phyloP scores from a whole-genome alignment of 805 yeast genomes.

The Candida taoyuanica region DNA sequence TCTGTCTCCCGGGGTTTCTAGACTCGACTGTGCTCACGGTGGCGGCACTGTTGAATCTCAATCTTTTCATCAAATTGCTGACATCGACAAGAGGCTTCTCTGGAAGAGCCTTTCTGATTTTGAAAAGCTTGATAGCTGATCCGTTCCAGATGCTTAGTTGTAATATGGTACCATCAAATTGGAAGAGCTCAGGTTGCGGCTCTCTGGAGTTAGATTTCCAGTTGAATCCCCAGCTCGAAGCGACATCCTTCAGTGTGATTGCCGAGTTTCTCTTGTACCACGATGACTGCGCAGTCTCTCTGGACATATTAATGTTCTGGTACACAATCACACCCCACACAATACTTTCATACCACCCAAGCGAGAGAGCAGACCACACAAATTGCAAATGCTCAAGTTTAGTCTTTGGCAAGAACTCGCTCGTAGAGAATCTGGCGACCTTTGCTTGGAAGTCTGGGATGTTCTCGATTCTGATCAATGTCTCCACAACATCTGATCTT shows the following conservation, averaged over 20 bases:
- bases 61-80: conserved; percentile 35
- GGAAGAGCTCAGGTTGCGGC: conserved; percentile 8
- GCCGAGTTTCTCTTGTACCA: conserved; percentile 27
- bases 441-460: conserved; percentile 29
- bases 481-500: conserved; percentile 26
- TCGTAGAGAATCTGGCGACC: conserved; percentile 22
- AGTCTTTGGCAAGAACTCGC: conserved; percentile 41
- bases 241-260: conserved; percentile 28
- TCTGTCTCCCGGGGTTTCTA: conserved; percentile 13
- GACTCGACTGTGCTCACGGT: conserved; percentile 21
- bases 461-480: conserved; percentile 39
- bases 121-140: conserved; percentile 20
- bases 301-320: conserved; percentile 22
- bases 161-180: conserved; percentile 19
- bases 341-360: conserved; percentile 74
- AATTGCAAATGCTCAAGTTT: conserved; percentile 47
- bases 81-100: conserved; percentile 39
- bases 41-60: conserved; percentile 30
- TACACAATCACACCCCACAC: conserved; percentile 56
- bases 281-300: conserved; percentile 12
- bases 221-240: conserved; percentile 35
- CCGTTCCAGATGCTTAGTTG: conserved; percentile 22
- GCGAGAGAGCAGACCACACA: conserved; percentile 55
- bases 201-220: conserved; percentile 19
- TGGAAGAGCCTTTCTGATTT: conserved; percentile 36